Base-by-base conservation (phyloP, 768 basidiomycete genomes). In the Russula abietina region DNA sequence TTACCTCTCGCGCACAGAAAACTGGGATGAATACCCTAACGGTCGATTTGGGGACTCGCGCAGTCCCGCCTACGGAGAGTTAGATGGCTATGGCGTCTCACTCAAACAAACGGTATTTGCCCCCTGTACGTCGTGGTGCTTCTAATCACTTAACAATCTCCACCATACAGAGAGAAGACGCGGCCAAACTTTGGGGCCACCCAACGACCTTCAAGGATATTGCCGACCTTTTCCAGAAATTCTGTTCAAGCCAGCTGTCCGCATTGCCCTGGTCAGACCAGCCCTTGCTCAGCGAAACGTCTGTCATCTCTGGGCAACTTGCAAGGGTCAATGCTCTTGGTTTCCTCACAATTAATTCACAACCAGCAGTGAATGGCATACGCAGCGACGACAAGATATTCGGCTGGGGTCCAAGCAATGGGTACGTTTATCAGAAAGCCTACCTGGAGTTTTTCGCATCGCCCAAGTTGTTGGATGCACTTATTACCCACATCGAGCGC, bases 1-100 rank as follows among this genome's bases (percentile, higher is more conserved):
- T 1, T 98, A 98, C 73, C 79, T 98, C 51, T 91, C 91, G 9
- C 88, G 96, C 58, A 98, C 97, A 16, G 94, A 97, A 72, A 92
- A 97, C 71, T 99, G 97, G 97, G 97, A 99, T 72, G 96, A 98
- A 73, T 98, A 97, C 74, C 97, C 97, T 55, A 99, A 99, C 73
- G 97, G 97, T 59, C 91, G 97, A 68, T 99, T 96, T 71, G 97
- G 97, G 69, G 97, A 98, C 76, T 88, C 95, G 8, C 85, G 97
- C 61, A 93, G 90, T 81, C 97, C 97, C 32, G 97, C 97, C 16
- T 99, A 97, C 68, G 97, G 97, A 70, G 97, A 99, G 75, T 77
- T 99, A 59, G 96, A 99, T 71, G 96, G 96, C 1, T 98, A 96
- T 68, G 96, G 96, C 57, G 85, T 97, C 46, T 91, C 83, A 74